phyloP scores from a whole-genome alignment of 2,329 filamentous ascomycete genomes.

The Fusarium globosum region DNA sequence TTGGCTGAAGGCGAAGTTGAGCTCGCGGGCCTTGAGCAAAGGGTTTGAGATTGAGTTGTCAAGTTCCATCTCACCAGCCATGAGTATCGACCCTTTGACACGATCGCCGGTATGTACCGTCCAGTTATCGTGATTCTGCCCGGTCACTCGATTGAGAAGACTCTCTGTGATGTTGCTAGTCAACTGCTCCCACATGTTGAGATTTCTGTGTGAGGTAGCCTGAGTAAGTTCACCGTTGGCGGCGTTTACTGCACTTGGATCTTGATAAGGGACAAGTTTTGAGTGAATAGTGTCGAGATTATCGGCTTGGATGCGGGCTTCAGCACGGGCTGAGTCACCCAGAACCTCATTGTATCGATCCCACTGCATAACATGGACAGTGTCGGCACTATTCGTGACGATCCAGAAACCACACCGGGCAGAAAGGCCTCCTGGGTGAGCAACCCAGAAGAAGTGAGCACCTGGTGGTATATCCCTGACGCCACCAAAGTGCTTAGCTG shows the following conservation, averaged over 20 bases:
- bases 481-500: conserved; percentile 61
- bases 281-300: conserved; percentile 53
- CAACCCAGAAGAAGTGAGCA: conserved; percentile 69
- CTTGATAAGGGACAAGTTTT: conserved; percentile 59
- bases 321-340: conserved; percentile 58
- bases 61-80: conserved; percentile 54
- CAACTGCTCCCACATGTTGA: conserved; percentile 63
- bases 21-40: conserved; percentile 52
- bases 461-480: conserved; percentile 66
- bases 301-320: conserved; percentile 58
- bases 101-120: conserved; percentile 65
- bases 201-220: conserved; percentile 38
- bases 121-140: conserved; percentile 57
- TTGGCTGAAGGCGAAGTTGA: conserved; percentile 62
- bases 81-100: conserved; percentile 56
- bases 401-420: conserved; percentile 70
- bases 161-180: conserved; percentile 59
- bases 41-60: conserved; percentile 52
- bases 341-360: conserved; percentile 66
- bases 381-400: conserved; percentile 49
- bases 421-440: conserved; percentile 60
- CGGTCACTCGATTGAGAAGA: conserved; percentile 61
- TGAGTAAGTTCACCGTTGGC: conserved; percentile 31
- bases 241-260: conserved; percentile 46
- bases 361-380: conserved; percentile 64